A percentile compares a stretch with the other conserved stretches of the same genome.
Evolutionary conservation across 2,329 filamentous ascomycete genomes (phyloP).

Genomic region (Trichoderma afroharzianum): DNA sequence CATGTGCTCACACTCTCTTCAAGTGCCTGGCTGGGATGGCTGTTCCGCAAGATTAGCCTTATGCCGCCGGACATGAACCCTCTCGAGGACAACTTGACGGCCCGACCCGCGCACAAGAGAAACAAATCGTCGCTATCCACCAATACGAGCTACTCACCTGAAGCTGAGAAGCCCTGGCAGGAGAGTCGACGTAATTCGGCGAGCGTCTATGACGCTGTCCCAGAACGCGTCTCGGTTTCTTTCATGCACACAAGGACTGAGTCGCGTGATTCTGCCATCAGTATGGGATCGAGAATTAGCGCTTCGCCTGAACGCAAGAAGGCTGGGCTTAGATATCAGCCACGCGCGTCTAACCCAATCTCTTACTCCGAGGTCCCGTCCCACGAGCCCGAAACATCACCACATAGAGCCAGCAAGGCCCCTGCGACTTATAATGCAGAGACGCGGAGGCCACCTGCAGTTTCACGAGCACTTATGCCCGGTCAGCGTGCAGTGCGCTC

Average conservation of each 20-base stretch:
- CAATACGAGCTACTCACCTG: slow-evolving; percentile 40
- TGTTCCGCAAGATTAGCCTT: slow-evolving; percentile 76
- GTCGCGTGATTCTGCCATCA: slow-evolving; percentile 55
- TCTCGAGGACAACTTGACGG: slow-evolving; percentile 79
- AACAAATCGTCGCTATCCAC: slow-evolving; percentile 57
- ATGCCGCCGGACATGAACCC: slow-evolving; percentile 96
- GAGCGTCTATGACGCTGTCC: slow-evolving; percentile 42
- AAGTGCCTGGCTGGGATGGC: slow-evolving; percentile 69
- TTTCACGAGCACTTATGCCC: slow-evolving; percentile 52
- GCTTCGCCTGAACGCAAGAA: slow-evolving; percentile 42
- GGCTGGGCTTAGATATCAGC: slow-evolving; percentile 46
- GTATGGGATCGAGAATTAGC: slow-evolving; percentile 48
- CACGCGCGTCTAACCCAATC: slow-evolving; percentile 35
- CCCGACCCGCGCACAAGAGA: slow-evolving; percentile 67
- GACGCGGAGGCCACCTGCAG: slow-evolving; percentile 51
- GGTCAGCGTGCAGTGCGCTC: slow-evolving; percentile 38
- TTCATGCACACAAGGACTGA: slow-evolving; percentile 75
- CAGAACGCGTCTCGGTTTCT: slow-evolving; percentile 58
- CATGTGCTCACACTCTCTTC: slow-evolving; percentile 68
- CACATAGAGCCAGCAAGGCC: slow-evolving; percentile 29
- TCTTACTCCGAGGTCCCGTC: slow-evolving; percentile 51
- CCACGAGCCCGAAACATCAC: slow-evolving; percentile 38
- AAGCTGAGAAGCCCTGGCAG: slow-evolving; percentile 56
- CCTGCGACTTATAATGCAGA: slow-evolving; percentile 50
- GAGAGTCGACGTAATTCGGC: slow-evolving; percentile 40